phyloP scores from a whole-genome alignment of 495 filamentous ascomycete species.

The Hypoxylon lenormandii region DNA sequence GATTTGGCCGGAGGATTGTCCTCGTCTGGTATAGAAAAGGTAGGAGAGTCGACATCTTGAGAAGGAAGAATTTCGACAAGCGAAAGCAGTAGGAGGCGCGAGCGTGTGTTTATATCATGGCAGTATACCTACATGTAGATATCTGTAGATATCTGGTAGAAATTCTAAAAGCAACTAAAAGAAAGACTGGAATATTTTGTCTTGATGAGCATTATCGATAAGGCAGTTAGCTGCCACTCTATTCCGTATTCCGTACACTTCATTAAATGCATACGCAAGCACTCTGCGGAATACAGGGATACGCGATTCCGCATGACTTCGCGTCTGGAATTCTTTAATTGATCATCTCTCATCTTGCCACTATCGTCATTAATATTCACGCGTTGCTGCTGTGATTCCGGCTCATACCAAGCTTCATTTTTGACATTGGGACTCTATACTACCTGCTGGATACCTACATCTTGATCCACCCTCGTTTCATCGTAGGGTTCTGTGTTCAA shows the following conservation, averaged over 20 bases:
- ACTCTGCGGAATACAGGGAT: conserved; percentile 12
- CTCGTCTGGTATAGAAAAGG: conserved; percentile 80
- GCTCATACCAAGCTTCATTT: not conserved
- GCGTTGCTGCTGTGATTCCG: conserved; percentile 3
- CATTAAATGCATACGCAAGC: not conserved
- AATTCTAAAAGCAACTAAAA: conserved; percentile 31
- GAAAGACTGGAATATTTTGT: not conserved
- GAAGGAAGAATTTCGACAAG: conserved; percentile 18
- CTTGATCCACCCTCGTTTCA: not conserved
- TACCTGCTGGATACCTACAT: not conserved
- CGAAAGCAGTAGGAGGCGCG: no score
- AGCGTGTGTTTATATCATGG: no score
- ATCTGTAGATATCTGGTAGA: no score
- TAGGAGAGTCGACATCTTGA: conserved; percentile 52
- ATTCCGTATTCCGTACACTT: not conserved
- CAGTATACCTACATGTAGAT: no score
- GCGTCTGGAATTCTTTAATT: conserved; percentile 48
- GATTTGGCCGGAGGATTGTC: conserved; percentile 62
- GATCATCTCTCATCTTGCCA: conserved; percentile 35
- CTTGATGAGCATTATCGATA: not conserved
- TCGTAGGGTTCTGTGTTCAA: not conserved
- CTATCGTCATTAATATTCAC: conserved; percentile 13
- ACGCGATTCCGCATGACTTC: conserved; percentile 46
- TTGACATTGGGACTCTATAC: not conserved
- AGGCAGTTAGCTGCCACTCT: not conserved